Percentiles rank a stretch among this genome's conserved stretches.
These are phyloP conservation scores for Aspergillus luchuensis DNA, from an alignment of 2,329 filamentous ascomycete genomes.

Conservation along the genomic window DNA sequence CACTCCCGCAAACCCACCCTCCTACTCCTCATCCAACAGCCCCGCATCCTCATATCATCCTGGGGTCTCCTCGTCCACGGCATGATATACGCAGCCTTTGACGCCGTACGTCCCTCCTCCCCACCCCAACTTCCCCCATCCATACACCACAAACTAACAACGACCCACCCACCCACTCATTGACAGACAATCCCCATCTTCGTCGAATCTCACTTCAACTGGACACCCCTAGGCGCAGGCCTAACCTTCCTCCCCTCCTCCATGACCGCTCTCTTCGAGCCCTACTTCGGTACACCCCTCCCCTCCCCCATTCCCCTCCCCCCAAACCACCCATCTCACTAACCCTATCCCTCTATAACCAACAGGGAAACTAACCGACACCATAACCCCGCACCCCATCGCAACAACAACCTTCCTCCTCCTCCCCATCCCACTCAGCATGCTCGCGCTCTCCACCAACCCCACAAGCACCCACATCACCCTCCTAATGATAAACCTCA, in stretches of 20 bases:
- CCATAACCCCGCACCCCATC: slow-evolving; percentile 64
- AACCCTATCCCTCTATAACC: too few species aligned
- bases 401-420: slow-evolving; percentile 58
- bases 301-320: not conserved
- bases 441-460: slow-evolving; percentile 63
- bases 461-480: slow-evolving; percentile 64
- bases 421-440: slow-evolving; percentile 62
- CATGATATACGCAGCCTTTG: slow-evolving; percentile 55
- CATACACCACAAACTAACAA: not conserved
- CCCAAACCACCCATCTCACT: not conserved
- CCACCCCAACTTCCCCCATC: slow-evolving; percentile 7
- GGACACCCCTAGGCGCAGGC: slow-evolving; percentile 59
- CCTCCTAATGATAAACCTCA: slow-evolving; percentile 64
- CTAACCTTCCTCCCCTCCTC: slow-evolving; percentile 62
- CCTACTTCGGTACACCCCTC: slow-evolving; percentile 49
- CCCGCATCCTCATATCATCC: slow-evolving; percentile 59
- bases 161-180: not conserved
- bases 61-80: slow-evolving; percentile 56
- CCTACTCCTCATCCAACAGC: slow-evolving; percentile 34
- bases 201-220: slow-evolving; percentile 56
- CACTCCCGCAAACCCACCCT: slow-evolving; percentile 5
- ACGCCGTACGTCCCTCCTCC: slow-evolving; percentile 36
- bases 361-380: slow-evolving; percentile 54
- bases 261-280: slow-evolving; percentile 63
- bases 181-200: slow-evolving; percentile 53